A percentile compares a stretch with the other conserved stretches of the same genome.
Evolutionary conservation across 805 yeast genomes (phyloP).

Genomic region (Barnettozyma vustinii): DNA sequence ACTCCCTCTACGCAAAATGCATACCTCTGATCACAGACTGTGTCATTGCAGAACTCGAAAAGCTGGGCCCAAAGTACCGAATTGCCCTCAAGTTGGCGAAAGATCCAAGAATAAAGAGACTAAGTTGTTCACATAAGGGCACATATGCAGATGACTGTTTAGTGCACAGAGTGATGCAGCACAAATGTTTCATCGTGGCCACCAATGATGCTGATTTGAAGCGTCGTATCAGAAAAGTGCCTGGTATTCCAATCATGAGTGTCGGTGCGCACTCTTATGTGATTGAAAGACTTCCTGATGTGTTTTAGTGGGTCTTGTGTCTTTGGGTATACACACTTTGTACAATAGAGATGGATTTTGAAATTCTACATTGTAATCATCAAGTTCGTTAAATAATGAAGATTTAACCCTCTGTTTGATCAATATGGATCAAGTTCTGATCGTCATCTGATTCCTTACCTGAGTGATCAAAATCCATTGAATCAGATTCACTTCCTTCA

Average conservation of each 20-base stretch:
- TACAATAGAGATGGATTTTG: background rate
- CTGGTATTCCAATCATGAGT: constrained; percentile 95
- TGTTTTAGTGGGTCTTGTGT: constrained; percentile 38
- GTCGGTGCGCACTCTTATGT: constrained; percentile 93
- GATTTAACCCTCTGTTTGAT: background rate
- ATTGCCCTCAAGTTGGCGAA: constrained; percentile 90
- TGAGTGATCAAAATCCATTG: background rate
- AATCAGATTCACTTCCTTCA: constrained; percentile 7
- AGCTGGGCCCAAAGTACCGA: constrained; percentile 89
- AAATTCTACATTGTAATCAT: background rate
- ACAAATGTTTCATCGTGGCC: constrained; percentile 95
- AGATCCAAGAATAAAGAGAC: constrained; percentile 84
- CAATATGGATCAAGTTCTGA: background rate
- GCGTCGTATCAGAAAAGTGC: constrained; percentile 89
- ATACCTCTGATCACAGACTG: constrained; percentile 95
- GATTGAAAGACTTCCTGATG: constrained; percentile 92
- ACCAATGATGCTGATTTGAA: constrained; percentile 97
- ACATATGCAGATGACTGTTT: constrained; percentile 98
- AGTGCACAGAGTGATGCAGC: constrained; percentile 89
- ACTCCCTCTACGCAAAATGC: constrained; percentile 87
- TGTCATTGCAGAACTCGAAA: constrained; percentile 96
- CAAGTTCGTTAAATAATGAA: background rate
- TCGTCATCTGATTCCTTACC: background rate
- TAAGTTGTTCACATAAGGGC: constrained; percentile 89
- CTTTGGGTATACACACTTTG: background rate